Evolutionary conservation across 2,329 filamentous ascomycete species (phyloP).

Genomic region (Tolypocladium album): DNA sequence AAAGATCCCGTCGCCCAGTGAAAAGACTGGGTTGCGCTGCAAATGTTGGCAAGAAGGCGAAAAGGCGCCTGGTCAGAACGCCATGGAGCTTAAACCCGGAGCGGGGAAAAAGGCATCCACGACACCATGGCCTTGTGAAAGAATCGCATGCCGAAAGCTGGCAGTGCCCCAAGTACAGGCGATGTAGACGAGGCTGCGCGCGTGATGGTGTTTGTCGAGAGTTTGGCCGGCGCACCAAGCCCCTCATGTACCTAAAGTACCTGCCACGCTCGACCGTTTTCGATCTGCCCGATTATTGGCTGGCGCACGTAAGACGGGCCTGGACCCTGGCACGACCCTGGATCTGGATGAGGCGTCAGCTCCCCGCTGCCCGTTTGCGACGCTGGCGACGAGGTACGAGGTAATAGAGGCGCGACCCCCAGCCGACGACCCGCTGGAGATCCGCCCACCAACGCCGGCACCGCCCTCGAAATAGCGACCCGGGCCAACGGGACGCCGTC

Average conservation of each 20-base stretch:
- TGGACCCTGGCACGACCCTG: constrained; percentile 18
- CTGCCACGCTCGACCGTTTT: constrained; percentile 5
- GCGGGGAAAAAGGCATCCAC: constrained; percentile 9
- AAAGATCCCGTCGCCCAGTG: neutral
- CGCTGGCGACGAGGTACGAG: neutral
- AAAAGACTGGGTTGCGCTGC: neutral
- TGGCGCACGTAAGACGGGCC: constrained; percentile 5
- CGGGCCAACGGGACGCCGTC: neutral
- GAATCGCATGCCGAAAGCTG: constrained; percentile 13
- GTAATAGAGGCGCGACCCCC: neutral
- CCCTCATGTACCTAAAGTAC: constrained; percentile 4
- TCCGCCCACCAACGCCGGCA: neutral
- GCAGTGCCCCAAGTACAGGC: neutral
- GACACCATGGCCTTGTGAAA: constrained; percentile 12
- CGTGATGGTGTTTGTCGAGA: neutral
- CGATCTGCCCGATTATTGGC: constrained; percentile 28
- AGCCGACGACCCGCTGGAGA: neutral
- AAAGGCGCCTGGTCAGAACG: neutral
- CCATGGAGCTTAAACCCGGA: neutral
- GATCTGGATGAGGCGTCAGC: constrained; percentile 11
- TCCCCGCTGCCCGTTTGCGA: constrained; percentile 4
- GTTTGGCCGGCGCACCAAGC: constrained; percentile 1
- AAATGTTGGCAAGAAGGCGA: neutral
- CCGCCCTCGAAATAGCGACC: neutral
- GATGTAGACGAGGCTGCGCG: neutral